These are phyloP conservation scores for Globisporangium mamillatum DNA, from an alignment of 352 stramenopile genomes.

Conservation along the genomic window DNA sequence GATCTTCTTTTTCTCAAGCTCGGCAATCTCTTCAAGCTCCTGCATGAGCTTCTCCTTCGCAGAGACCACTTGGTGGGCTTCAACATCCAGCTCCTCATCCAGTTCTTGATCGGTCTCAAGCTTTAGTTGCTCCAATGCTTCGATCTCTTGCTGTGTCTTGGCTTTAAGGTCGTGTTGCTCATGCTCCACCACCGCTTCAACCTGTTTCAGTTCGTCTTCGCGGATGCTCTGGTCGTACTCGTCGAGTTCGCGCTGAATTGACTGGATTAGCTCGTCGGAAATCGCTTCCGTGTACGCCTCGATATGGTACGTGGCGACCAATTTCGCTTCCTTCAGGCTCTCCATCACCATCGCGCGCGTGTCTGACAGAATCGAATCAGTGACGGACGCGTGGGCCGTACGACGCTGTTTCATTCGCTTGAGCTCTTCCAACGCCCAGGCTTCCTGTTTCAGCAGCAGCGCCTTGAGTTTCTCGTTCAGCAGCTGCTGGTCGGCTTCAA, in stretches of 20 bases:
- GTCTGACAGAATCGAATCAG: constrained; percentile 41
- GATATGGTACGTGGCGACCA: constrained; percentile 34
- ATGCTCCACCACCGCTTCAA: constrained; percentile 23
- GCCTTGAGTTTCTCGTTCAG: constrained; percentile 24
- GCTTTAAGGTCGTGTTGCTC: constrained; percentile 16
- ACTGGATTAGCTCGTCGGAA: constrained; percentile 31
- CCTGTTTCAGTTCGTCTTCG: constrained; percentile 6
- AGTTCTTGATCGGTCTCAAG: not conserved
- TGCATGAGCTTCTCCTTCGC: constrained; percentile 16
- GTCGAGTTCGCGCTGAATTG: constrained; percentile 34
- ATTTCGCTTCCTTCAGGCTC: constrained; percentile 36
- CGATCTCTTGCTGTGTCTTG: constrained; percentile 16
- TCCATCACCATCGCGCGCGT: constrained; percentile 36
- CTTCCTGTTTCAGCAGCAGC: constrained; percentile 37
- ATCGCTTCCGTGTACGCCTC: constrained; percentile 35
- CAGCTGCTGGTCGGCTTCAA: constrained; percentile 20
- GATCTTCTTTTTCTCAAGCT: constrained; percentile 6
- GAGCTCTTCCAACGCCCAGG: constrained; percentile 37
- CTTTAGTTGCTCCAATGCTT: constrained; percentile 16
- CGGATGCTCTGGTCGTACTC: constrained; percentile 29
- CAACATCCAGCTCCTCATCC: constrained; percentile 16
- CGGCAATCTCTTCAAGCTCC: constrained; percentile 2
- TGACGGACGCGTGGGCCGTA: constrained; percentile 25
- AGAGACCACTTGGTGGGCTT: constrained; percentile 7
- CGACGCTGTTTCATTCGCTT: constrained; percentile 48